Evolutionary conservation across 2,329 filamentous ascomycete genomes (phyloP), one percentile per base, ranked within the genome.

Genomic region (Aspergillus sp.): DNA sequence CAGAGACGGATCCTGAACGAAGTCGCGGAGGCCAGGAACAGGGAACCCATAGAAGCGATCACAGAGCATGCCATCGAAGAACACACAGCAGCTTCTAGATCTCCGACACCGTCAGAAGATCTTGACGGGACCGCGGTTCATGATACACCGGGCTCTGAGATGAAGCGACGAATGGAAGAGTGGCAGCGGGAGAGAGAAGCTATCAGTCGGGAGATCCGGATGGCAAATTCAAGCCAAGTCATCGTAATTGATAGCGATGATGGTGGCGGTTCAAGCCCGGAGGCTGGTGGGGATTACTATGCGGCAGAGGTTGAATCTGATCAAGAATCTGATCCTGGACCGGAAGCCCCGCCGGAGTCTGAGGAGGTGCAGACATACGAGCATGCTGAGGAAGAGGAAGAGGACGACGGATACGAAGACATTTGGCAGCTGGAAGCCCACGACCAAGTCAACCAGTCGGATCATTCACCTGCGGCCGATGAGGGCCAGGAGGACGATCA

Each of bases 391-490:
- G 55, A 59, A 19, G 55, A 54, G 17, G 51, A 61, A 16, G 45
- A 59, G 30, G 47, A 63, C 35, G 72, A 71, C 36, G 73, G 67
- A 13, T 72, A 71, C 51, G 72, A 71, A 47, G 76, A 79, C 49
- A 77, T 78, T 24, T 79, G 76, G 76, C 74, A 78, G 55, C 69
- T 73, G 57, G 72, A 76, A 57, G 71, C 73, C 38, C 63, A 65
- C n/a, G 68, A 74, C 45, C 64, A 70, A 40, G 70, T 66, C 40
- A 60, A 66, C 17, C 56, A 63, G 10, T 67, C 66, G 11, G 60
- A 67, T 49, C 60, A 56, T 26, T 63, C 61, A 14, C 58, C 60
- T 30, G 49, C 56, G 45, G 46, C 52, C 36, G 48, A 59, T 44
- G 45, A 53, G 16, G 53, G 54, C n/a, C 55, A 58, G 14, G 56